Conservation (phyloP, 768 basidiomycete species). For the Amyloporia xantha region DNA sequence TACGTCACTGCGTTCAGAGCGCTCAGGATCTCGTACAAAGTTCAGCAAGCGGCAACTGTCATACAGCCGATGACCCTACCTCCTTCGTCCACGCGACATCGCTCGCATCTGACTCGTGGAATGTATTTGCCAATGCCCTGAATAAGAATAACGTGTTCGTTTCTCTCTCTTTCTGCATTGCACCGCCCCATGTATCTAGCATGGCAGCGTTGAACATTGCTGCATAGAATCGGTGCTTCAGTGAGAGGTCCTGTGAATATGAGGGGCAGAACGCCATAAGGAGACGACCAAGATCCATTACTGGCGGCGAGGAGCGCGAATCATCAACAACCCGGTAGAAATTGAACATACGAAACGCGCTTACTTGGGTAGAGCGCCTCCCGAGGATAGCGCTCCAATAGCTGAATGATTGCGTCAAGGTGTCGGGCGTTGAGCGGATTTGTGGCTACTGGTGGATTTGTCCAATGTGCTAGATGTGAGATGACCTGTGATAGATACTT, state of each 20-base stretch:
- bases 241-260: slow-evolving; percentile 36
- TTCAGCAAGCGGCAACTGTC: background rate
- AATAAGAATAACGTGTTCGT: slow-evolving; percentile 80
- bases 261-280: slow-evolving; percentile 59
- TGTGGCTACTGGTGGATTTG: slow-evolving; percentile 11
- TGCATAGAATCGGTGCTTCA: slow-evolving; percentile 49
- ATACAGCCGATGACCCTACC: slow-evolving; percentile 29
- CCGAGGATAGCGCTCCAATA: slow-evolving; percentile 70
- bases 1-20: slow-evolving; percentile 46
- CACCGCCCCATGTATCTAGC: slow-evolving; percentile 53
- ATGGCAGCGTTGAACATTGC: slow-evolving; percentile 63
- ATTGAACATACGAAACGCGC: too few species aligned
- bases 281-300: slow-evolving; percentile 81
- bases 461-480: slow-evolving; percentile 28
- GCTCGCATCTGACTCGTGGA: slow-evolving; percentile 45
- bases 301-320: too few species aligned
- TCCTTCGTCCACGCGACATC: slow-evolving; percentile 46
- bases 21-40: slow-evolving; percentile 62
- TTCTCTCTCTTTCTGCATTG: slow-evolving; percentile 66
- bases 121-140: slow-evolving; percentile 73
- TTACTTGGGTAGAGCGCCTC: slow-evolving; percentile 68
- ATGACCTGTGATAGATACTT: slow-evolving; percentile 47
- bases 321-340: background rate
- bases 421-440: slow-evolving; percentile 39
- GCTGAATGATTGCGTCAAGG: slow-evolving; percentile 52